Conservation (phyloP, 2,329 filamentous ascomycete species). For the Drechslerella coelobrocha region DNA sequence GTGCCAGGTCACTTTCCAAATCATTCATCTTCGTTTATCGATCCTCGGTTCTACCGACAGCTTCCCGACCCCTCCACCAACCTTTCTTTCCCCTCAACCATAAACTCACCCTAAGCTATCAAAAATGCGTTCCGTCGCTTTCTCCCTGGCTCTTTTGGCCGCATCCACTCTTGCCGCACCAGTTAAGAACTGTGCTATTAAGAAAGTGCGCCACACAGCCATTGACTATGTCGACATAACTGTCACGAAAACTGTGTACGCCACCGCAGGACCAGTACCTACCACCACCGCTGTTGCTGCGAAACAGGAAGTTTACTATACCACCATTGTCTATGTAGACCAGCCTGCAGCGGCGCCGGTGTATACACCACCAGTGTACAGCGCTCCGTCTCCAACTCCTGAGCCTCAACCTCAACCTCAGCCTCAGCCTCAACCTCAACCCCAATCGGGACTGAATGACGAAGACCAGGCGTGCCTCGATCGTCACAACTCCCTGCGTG, state of each 20-base stretch:
- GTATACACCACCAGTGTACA: conserved; percentile 39
- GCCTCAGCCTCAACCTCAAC: conserved; percentile 52
- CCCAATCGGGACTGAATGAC: conserved; percentile 5
- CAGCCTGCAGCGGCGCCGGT: not conserved
- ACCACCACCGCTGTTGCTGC: conserved; percentile 27
- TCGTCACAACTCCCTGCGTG: conserved; percentile 85
- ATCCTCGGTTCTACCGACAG: conserved; percentile 21
- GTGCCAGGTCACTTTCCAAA: conserved; percentile 50
- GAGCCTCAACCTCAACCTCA: conserved; percentile 6
- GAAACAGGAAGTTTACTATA: conserved; percentile 27
- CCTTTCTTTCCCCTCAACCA: conserved; percentile 9
- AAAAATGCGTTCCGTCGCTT: conserved; percentile 46
- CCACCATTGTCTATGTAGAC: not conserved
- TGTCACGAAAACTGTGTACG: conserved; percentile 45
- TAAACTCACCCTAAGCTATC: no score
- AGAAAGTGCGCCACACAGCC: conserved; percentile 26
- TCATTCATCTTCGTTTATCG: conserved; percentile 26
- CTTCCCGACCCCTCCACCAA: conserved; percentile 23
- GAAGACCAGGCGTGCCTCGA: conserved; percentile 62
- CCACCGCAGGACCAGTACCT: conserved; percentile 12
- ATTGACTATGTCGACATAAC: conserved; percentile 32
- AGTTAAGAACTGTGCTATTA: conserved; percentile 38
- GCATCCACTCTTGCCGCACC: conserved; percentile 37
- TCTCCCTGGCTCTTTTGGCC: conserved; percentile 42
- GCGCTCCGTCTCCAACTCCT: conserved; percentile 13